Evolutionary conservation across 1,139 yeast genomes (phyloP), one percentile per base, ranked within the genome.

Genomic region (Yamadazyma epiphylla): DNA sequence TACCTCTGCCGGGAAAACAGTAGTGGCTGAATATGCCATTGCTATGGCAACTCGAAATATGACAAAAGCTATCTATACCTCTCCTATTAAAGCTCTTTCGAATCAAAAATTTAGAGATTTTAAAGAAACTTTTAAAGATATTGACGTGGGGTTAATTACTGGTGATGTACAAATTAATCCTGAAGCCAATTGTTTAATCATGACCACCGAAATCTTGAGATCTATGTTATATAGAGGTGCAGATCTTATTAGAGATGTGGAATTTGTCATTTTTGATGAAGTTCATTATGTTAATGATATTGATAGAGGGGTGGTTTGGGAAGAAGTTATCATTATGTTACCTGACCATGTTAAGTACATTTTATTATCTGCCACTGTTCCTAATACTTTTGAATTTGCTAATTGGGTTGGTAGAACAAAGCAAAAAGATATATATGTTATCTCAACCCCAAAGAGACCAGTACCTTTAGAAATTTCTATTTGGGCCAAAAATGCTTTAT

Each of bases 291-390:
- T 91, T 49, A 88, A 91, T 50, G 99, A 91, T 61, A 84, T 86
- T 36, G 96, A 88, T 49, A 76, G 99, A 55, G 99, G 99, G 51
- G 98, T 91, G 20, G 99, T 91, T 5, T 91, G 99, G 99, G 99
- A 91, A 60, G 99, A 91, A 56, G 95, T 94, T 6, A 91, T 91
- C 38, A 91, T 91, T 43, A 80, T 91, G 87, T 67, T 91, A 26
- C 99, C 99, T 1, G 96, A 89, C 42, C 95, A 89, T 56, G 95
- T 91, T 31, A 88, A 86, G 46, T 84, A 84, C 49, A 87, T 89
- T 37, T 65, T 89, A 32, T 62, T 89, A 25, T 88, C 96, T 4
- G 98, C 98, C 2, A 91, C 99, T 0, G 96, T 91, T 9, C 98
- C 99, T 5, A 91, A 91, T 53, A 94, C 98, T 0, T 85, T 78